Evolutionary conservation across 2,329 filamentous ascomycete genomes (phyloP).

Genomic region (Apiospora arundinis): DNA sequence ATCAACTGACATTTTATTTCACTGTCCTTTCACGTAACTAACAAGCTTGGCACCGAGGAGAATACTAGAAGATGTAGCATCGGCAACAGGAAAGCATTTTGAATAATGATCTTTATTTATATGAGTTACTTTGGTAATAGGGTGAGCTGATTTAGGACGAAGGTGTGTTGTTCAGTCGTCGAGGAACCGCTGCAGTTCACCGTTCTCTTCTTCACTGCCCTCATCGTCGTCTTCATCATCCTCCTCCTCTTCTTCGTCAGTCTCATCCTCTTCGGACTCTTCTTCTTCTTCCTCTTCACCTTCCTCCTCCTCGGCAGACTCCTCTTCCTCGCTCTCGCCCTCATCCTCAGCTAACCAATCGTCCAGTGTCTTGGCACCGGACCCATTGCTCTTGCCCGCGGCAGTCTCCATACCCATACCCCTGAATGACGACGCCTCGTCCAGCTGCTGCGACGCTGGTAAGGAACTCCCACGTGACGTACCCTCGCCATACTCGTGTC

Average conservation of each 20-base stretch:
- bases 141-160: not conserved
- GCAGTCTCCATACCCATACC: constrained; percentile 29
- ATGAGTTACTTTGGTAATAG: not conserved
- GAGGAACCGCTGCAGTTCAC: constrained; percentile 13
- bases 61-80: not conserved
- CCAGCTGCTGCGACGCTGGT: constrained; percentile 69
- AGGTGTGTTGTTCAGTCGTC: not conserved
- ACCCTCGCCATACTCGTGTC: constrained; percentile 47
- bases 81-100: not conserved
- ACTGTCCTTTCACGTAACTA: not conserved
- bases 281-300: constrained; percentile 22
- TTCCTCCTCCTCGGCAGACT: constrained; percentile 31
- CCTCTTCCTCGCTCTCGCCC: constrained; percentile 61
- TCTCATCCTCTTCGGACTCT: constrained; percentile 24
- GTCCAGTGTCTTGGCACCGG: constrained; percentile 80
- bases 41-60: not conserved
- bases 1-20: not conserved
- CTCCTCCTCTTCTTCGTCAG: constrained; percentile 24
- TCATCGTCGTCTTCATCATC: constrained; percentile 22
- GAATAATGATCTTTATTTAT: not conserved
- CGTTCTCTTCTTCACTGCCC: constrained; percentile 14
- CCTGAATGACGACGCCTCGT: constrained; percentile 52
- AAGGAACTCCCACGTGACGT: constrained; percentile 44
- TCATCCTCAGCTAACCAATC: constrained; percentile 87
- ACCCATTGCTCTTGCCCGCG: constrained; percentile 46